Base-by-base conservation (phyloP, 2,329 filamentous ascomycete species). In the Pleoardoris graminearum region DNA sequence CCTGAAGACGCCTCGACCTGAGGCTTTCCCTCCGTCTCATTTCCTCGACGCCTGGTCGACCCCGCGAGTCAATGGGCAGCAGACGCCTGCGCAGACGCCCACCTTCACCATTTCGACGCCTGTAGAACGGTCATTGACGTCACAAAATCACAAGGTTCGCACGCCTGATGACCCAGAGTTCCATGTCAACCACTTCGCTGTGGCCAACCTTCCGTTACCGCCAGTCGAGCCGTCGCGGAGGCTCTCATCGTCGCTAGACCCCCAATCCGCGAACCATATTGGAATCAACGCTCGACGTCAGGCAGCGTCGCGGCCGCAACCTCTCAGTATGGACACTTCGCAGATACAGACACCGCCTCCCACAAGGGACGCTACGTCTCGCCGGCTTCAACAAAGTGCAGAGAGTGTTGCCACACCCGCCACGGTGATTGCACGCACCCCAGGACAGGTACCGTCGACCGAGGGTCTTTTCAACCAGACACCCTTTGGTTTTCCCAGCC, bases 281-380 rank as follows among this genome's bases (percentile, higher is more conserved):
- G 56, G 46, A 5, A 37, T 42, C 23, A 46, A 39, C 19, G 45
- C 57, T 11, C 50, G 50, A 30, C 54, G 57, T 50, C 51, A 54
- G 29, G 60, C 62, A 38, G 51, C 58, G n/a, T 49, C 54, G 35
- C 53, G 54, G 22, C 52, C 65, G 23, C 62, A 61, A 45, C 62
- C 63, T 19, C 58, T 66, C 57, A 68, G 57, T 48, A 76, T 76
- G 74, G 70, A 75, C 53, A 66, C 69, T 12, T 74, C 72, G 19
- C 77, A 80, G 12, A 84, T 85, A 76, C 83, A 85, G 69, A 86
- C 83, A 11, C 83, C 83, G 29, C 83, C 83, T 43, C 83, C 83
- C 2, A 85, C 82, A 22, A 78, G 83, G 68, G 82, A 78, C 55
- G 73, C 75, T 47, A 76, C 81, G 16, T 81, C 78, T 5, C 77